Evolutionary conservation across 1,284 basidiomycete species (phyloP).

Genomic region (Trametes versicolor): DNA sequence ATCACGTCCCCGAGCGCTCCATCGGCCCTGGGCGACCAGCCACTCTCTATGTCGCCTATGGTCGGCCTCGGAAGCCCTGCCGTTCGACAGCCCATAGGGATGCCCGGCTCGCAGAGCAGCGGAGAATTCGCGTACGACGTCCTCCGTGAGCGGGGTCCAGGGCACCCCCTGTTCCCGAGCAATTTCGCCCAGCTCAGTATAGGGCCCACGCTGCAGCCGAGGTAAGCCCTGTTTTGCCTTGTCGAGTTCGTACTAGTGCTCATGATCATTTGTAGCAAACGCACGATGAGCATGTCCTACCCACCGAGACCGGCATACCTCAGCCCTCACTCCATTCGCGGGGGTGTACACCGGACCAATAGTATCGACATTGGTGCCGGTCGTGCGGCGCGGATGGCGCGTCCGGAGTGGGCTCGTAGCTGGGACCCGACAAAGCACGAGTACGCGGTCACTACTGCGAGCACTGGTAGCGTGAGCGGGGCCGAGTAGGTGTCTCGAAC

Average conservation of each 20-base stretch:
- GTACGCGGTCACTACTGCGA: slow-evolving; percentile 47
- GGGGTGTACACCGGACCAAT: slow-evolving; percentile 24
- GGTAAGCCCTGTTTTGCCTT: slow-evolving; percentile 48
- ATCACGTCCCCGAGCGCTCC: slow-evolving; percentile 52
- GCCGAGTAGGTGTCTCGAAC: slow-evolving; percentile 16
- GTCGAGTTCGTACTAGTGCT: background rate
- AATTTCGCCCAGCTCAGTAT: slow-evolving; percentile 66
- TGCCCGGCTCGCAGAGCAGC: slow-evolving; percentile 24
- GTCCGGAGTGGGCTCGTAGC: slow-evolving; percentile 47
- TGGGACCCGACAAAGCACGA: slow-evolving; percentile 48
- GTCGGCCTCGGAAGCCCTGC: slow-evolving; percentile 31
- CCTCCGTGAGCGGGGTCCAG: slow-evolving; percentile 61
- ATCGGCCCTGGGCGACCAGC: slow-evolving; percentile 18
- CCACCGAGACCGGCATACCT: slow-evolving; percentile 43
- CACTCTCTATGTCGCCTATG: slow-evolving; percentile 24
- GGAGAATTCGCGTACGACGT: slow-evolving; percentile 42
- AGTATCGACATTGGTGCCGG: slow-evolving; percentile 28
- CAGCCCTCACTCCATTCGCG: slow-evolving; percentile 40
- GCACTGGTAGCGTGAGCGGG: slow-evolving; percentile 43
- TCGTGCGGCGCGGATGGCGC: slow-evolving; percentile 27
- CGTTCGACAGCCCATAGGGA: slow-evolving; percentile 18
- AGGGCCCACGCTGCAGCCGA: slow-evolving; percentile 64
- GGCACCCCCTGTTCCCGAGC: slow-evolving; percentile 71
- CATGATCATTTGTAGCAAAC: slow-evolving; percentile 22
- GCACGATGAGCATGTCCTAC: slow-evolving; percentile 41